Evolutionary conservation across 495 filamentous ascomycete genomes (phyloP).

Genomic region (Aspergillus ostianus): DNA sequence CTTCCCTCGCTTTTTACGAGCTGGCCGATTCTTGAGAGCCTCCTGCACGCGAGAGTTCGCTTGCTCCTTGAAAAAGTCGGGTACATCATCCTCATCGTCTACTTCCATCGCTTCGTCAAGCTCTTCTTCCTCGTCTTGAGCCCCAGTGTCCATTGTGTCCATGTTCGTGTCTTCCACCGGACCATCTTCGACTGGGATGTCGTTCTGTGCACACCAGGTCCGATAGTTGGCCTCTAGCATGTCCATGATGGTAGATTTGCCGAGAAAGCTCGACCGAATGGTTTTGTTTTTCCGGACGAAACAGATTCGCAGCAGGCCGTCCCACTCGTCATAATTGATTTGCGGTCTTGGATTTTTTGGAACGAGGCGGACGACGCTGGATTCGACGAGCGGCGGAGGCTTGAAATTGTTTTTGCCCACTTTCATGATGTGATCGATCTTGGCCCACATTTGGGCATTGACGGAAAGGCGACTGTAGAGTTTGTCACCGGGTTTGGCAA

Average conservation of each 20-base stretch:
- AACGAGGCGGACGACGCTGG: constrained; percentile 73
- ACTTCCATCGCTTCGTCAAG: constrained; percentile 53
- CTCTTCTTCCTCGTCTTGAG: constrained; percentile 33
- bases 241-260: constrained; percentile 71
- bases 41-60: constrained; percentile 43
- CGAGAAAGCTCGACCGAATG: constrained; percentile 71
- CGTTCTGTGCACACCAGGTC: constrained; percentile 82
- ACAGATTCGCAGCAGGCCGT: constrained; percentile 79
- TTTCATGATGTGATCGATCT: constrained; percentile 84
- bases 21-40: constrained; percentile 43
- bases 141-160: constrained; percentile 46
- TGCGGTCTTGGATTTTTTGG: constrained; percentile 79
- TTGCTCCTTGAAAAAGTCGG: constrained; percentile 76
- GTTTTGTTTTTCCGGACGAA: constrained; percentile 82
- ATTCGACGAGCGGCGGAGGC: constrained; percentile 88
- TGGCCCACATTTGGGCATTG: constrained; percentile 94
- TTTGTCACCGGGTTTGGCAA: constrained; percentile 74
- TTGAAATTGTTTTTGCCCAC: constrained; percentile 94
- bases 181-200: constrained; percentile 73
- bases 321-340: constrained; percentile 92
- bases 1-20: constrained; percentile 69
- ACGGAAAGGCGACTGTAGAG: constrained; percentile 85
- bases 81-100: constrained; percentile 60
- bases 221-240: constrained; percentile 84
- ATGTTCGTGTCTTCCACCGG: constrained; percentile 43